Conservation (phyloP, 2,329 filamentous ascomycete genomes). For the Eutypa lata region DNA sequence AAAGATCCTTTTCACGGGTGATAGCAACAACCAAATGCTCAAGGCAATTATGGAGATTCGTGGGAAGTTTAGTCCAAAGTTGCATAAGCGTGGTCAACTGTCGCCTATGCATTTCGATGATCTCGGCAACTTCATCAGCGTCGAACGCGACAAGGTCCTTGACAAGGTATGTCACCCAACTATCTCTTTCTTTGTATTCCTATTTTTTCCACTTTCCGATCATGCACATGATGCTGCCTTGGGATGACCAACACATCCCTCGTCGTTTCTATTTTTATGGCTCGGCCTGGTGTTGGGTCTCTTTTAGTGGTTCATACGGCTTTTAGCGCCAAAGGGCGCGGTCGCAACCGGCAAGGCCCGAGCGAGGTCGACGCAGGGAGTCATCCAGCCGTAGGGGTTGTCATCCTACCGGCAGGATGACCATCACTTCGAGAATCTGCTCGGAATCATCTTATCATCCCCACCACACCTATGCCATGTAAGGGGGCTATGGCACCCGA, state of each 20-base stretch:
- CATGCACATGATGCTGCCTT: conserved; percentile 7
- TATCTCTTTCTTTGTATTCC: conserved; percentile 10
- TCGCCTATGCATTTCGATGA: conserved; percentile 80
- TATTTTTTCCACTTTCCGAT: conserved; percentile 12
- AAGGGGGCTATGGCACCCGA: too few relatives aligned
- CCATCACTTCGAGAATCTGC: neutral
- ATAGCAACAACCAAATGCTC: conserved; percentile 98
- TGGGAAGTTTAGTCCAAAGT: conserved; percentile 84
- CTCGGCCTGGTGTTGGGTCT: neutral
- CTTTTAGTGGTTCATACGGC: neutral
- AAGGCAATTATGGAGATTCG: conserved; percentile 94
- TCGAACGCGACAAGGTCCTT: conserved; percentile 83
- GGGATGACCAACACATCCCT: too few relatives aligned
- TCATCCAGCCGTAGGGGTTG: neutral
- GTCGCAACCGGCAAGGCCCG: neutral
- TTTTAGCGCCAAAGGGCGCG: neutral
- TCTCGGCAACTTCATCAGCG: conserved; percentile 75
- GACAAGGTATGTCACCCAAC: conserved; percentile 61
- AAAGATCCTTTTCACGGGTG: conserved; percentile 92
- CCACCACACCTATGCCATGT: neutral
- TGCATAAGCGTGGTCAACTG: conserved; percentile 79
- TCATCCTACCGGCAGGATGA: neutral
- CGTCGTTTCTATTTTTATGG: conserved; percentile 3
- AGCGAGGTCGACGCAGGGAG: neutral
- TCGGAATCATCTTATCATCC: neutral